Base-by-base conservation (phyloP, 257 asterid species). In the Echites panduratus region DNA sequence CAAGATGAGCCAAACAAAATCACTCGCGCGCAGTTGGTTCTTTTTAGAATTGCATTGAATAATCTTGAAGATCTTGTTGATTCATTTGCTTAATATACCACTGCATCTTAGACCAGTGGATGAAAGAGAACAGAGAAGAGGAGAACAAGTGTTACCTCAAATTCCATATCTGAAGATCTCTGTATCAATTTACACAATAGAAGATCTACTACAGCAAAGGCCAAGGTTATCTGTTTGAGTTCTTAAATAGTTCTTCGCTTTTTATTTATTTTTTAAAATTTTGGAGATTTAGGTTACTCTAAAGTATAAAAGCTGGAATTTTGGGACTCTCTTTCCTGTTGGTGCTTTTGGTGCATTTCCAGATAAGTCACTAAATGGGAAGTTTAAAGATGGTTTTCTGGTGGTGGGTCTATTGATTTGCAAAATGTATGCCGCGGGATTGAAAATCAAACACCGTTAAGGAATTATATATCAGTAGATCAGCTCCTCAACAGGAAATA, bases 61-160 rank as follows among this genome's bases (percentile, higher is more conserved):
- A 54, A 77, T 68, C 74, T 86, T 62, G 77, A 76, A 76, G 81
- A 78, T 73, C 74, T 76, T 35, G 76, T 75, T 76, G 81, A 72
- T 81, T 70, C 62, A 70, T 66, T 62, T 29, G 35, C 49, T 78
- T 70, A 70, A 48, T 71, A 22, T 78, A 65, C 70, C 66, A 27
- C n/a, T 58, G 73, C 77, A 81, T 80, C 64, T 72, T 58, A 61
- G 38, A 45, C 14, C 7, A 5, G 41, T 64, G 49, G 69, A 14
- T 2, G 9, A 73, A 32, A 69, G 29, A 75, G 38, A 41, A 53
- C n/a, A n/a, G n/a, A n/a, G n/a, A n/a, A n/a, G 49, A 71, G 19
- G 19, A 9, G 54, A 67, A 44, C 11, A 16, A 38, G 22, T 8
- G 66, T 13, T 75, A 24, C 66, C 64, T 62, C 41, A 35, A 35